Percentiles rank a stretch among this genome's conserved stretches.
Evolutionary conservation across 768 basidiomycete species (phyloP).

Genomic region (Obba rivulosa): DNA sequence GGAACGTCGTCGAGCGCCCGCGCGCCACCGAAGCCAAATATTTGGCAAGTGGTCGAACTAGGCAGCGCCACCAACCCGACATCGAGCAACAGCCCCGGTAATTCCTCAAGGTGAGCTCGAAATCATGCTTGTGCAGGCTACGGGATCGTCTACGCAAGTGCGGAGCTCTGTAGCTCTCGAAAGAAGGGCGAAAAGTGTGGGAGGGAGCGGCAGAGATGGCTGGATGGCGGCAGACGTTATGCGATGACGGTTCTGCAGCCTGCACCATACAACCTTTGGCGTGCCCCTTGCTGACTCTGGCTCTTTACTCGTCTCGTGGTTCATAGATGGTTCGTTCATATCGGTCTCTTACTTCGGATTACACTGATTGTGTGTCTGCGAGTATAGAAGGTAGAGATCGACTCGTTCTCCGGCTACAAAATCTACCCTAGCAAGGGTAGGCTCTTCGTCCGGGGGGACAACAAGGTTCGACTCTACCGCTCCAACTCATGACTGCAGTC

Average conservation of each 20-base stretch:
- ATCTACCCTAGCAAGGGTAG: constrained; percentile 99
- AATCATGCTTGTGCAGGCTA: constrained; percentile 22
- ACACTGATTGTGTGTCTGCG: constrained; percentile 4
- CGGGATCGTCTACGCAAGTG: constrained; percentile 9
- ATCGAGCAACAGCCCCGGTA: constrained; percentile 24
- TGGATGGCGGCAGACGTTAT: constrained; percentile 14
- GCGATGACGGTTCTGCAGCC: constrained; percentile 9
- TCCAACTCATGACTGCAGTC: neutral
- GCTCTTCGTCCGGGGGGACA: constrained; percentile 92
- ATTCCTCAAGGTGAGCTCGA: constrained; percentile 56
- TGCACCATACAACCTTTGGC: neutral
- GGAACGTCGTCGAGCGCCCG: too few relatives aligned
- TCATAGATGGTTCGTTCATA: constrained; percentile 15
- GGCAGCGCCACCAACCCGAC: constrained; percentile 7
- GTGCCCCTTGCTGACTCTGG: neutral
- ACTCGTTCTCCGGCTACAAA: constrained; percentile 94
- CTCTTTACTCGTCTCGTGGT: constrained; percentile 3
- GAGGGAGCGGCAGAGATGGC: constrained; percentile 13
- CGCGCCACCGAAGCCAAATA: constrained; percentile 6
- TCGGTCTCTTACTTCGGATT: constrained; percentile 5
- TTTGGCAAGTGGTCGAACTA: neutral
- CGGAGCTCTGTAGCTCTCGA: neutral
- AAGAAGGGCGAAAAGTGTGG: constrained; percentile 6
- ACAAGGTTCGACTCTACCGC: constrained; percentile 71
- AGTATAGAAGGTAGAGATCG: constrained; percentile 92